phyloP scores from a whole-genome alignment of 495 filamentous ascomycete species.

The Lasiosphaeria miniovina region DNA sequence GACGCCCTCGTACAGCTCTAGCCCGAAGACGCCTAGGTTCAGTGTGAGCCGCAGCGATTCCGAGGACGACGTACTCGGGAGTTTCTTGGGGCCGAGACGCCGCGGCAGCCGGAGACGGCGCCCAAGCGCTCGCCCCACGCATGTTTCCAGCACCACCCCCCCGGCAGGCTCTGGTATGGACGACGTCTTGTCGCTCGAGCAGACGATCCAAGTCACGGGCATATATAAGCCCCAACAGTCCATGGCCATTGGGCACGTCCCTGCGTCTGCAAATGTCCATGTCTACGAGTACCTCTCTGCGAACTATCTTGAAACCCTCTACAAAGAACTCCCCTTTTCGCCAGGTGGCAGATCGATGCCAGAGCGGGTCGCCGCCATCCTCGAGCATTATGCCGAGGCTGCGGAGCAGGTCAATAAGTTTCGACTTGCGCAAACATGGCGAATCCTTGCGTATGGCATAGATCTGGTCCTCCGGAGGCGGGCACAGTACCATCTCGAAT shows the following conservation, averaged over 20 bases:
- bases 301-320: constrained; percentile 54
- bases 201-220: constrained; percentile 56
- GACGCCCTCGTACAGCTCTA: constrained; percentile 41
- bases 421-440: constrained; percentile 73
- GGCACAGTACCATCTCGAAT: constrained; percentile 53
- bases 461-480: constrained; percentile 57
- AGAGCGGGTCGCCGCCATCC: constrained; percentile 47
- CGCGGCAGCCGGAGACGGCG: constrained; percentile 37
- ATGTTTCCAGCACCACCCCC: constrained; percentile 54
- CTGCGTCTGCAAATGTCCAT: constrained; percentile 49
- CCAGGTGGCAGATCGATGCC: constrained; percentile 29
- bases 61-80: constrained; percentile 64
- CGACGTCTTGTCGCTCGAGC: constrained; percentile 58
- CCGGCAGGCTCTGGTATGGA: constrained; percentile 49
- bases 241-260: constrained; percentile 59
- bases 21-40: constrained; percentile 42
- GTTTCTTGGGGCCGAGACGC: constrained; percentile 52
- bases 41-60: constrained; percentile 61
- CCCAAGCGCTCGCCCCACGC: constrained; percentile 35
- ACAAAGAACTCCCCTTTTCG: constrained; percentile 36
- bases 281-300: constrained; percentile 59
- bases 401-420: constrained; percentile 58
- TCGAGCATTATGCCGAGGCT: constrained; percentile 61
- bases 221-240: constrained; percentile 55
- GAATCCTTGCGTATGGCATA: constrained; percentile 61